Base-by-base conservation (phyloP, 257 asterid species). In the Solanum tarapatanum region DNA sequence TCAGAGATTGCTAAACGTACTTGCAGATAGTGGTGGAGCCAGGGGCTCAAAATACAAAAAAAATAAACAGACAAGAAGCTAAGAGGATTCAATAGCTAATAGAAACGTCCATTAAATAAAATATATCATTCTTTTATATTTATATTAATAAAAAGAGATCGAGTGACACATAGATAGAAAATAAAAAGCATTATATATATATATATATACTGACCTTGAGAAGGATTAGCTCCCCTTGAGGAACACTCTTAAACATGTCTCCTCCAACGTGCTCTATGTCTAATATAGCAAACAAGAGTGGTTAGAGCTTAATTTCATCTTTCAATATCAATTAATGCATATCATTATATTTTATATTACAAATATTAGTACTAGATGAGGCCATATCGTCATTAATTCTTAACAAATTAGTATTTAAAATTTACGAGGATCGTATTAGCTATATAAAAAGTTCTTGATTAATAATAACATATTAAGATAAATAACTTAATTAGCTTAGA, bases 251-350 rank as follows among this genome's bases (percentile, higher is more conserved):
- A 30, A 89, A 87, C 91, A 89, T 87, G 24, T 89, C 89, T 36
- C 89, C 91, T 14, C 66, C 86, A 32, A 84, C 55, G 35, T 89
- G 91, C 83, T 84, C 88, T 84, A 87, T 35, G 21, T 84, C 91
- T 89, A 43, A 62, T 37, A 69, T 60, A 64, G 23, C 7, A 84
- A 66, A 13, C 35, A 66, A 33, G 41, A 45, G 5, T 28, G 8
- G 8, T 45, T 43, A n/a, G 4, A 79, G 39, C 37, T 80, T 45
- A 41, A 24, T 41, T 24, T 80, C 39, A 43, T 80, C 66, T 43
- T 45, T 28, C 24, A 17, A 6, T 51, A 17, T 45, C 85, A 80
- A 26, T 45, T 79, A 79, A 26, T 14, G 6, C 37, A 43, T 4
- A n/a, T 8, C 11, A 58, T 21, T 58, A 16, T 51, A 16, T 51